Conservation (phyloP, 2,329 filamentous ascomycete species). For the Diplodia seriata region DNA sequence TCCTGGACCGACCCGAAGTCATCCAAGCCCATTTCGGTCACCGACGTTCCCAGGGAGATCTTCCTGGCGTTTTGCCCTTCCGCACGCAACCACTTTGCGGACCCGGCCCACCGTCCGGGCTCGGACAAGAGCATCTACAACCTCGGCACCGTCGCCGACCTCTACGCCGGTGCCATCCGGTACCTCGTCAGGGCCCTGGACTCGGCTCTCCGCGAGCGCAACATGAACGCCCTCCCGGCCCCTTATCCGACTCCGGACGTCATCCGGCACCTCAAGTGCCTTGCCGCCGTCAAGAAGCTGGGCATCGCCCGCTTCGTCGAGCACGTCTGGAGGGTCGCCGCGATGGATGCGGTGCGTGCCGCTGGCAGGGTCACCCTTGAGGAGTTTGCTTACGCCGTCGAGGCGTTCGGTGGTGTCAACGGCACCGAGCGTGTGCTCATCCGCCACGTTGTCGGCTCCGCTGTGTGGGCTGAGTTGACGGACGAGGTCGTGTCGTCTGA, state of each 20-base stretch:
- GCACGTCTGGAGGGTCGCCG: neutral
- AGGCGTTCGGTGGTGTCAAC: neutral
- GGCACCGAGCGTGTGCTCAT: conserved; percentile 34
- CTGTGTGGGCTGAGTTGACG: conserved; percentile 43
- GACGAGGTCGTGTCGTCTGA: conserved; percentile 35
- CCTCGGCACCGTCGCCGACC: too few species aligned
- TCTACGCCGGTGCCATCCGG: too few species aligned
- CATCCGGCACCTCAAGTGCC: conserved; percentile 41
- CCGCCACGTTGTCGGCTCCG: conserved; percentile 47
- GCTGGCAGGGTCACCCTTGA: conserved; percentile 43
- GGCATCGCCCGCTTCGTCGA: conserved; percentile 41
- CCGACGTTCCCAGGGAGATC: too few species aligned
- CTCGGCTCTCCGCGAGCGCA: too few species aligned
- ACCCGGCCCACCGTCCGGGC: too few species aligned
- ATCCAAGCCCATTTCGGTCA: too few species aligned
- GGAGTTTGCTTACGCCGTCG: conserved; percentile 38
- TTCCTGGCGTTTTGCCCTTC: too few species aligned
- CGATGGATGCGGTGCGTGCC: conserved; percentile 42
- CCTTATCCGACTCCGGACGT: conserved; percentile 33
- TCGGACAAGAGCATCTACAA: too few species aligned
- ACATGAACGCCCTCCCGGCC: conserved; percentile 27
- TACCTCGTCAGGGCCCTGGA: too few species aligned
- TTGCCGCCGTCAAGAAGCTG: conserved; percentile 45
- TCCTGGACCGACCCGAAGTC: too few species aligned
- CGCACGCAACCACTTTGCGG: too few species aligned